phyloP scores from a whole-genome alignment of 1,284 basidiomycete species.

The Coriolopsis trogii region DNA sequence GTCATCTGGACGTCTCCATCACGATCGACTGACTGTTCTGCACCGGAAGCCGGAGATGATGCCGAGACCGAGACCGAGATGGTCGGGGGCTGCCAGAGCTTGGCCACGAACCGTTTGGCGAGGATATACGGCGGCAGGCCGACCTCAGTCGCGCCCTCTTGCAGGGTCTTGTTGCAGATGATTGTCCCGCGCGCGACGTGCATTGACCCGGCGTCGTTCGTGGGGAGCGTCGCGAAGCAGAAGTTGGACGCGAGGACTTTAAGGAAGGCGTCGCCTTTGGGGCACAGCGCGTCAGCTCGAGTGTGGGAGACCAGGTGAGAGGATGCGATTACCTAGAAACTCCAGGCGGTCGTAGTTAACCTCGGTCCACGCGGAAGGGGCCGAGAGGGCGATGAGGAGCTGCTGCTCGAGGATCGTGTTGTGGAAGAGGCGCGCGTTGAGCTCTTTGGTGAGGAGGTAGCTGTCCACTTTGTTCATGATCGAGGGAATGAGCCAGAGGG shows the following conservation, averaged over 20 bases:
- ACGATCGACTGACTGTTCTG: background rate
- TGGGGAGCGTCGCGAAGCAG: slow-evolving; percentile 68
- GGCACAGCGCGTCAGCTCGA: background rate
- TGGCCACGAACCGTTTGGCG: slow-evolving; percentile 67
- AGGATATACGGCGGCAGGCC: slow-evolving; percentile 73
- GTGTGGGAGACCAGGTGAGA: background rate
- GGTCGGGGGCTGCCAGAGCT: slow-evolving; percentile 54
- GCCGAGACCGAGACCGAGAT: background rate
- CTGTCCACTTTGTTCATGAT: slow-evolving; percentile 72
- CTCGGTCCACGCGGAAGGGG: slow-evolving; percentile 67
- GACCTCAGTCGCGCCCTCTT: slow-evolving; percentile 53
- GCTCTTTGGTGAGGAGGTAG: slow-evolving; percentile 70
- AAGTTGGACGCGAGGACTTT: slow-evolving; percentile 78
- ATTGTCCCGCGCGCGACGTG: slow-evolving; percentile 66
- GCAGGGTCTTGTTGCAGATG: slow-evolving; percentile 72
- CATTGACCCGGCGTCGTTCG: slow-evolving; percentile 61
- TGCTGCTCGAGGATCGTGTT: slow-evolving; percentile 59
- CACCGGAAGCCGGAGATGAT: background rate
- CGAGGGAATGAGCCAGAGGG: slow-evolving; percentile 70
- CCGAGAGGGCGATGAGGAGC: slow-evolving; percentile 65
- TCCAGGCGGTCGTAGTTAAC: slow-evolving; percentile 82
- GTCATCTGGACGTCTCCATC: slow-evolving; percentile 18
- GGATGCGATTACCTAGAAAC: slow-evolving; percentile 58
- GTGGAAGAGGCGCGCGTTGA: slow-evolving; percentile 71
- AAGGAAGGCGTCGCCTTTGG: slow-evolving; percentile 75